These are phyloP conservation scores for Psilocybe subaeruginosa DNA, from an alignment of 768 basidiomycete species.

Conservation along the genomic window DNA sequence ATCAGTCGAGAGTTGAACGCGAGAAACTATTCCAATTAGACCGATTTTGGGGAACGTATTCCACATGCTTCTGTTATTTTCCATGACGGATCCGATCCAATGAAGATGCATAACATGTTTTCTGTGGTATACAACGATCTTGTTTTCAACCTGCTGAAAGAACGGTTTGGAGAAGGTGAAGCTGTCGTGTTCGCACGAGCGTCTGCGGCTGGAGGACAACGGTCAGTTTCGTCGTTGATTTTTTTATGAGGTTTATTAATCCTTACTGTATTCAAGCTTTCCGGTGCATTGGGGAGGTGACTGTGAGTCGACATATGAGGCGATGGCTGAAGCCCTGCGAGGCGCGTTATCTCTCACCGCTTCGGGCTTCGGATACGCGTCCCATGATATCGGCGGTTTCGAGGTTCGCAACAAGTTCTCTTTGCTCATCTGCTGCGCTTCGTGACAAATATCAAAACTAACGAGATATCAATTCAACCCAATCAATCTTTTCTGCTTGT, in stretches of 20 bases:
- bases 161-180: constrained; percentile 62
- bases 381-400: constrained; percentile 80
- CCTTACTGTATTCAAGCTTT: constrained; percentile 27
- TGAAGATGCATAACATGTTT: constrained; percentile 75
- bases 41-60: constrained; percentile 79
- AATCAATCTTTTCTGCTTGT: background rate
- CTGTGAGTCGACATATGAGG: constrained; percentile 77
- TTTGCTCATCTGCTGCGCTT: background rate
- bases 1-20: background rate
- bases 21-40: constrained; percentile 36
- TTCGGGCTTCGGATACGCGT: constrained; percentile 74
- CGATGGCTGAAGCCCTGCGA: constrained; percentile 76
- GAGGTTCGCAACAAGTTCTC: constrained; percentile 44
- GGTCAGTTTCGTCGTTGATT: constrained; percentile 31
- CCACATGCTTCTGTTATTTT: constrained; percentile 66
- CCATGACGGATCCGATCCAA: constrained; percentile 70
- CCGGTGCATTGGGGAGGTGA: constrained; percentile 72
- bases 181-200: constrained; percentile 74
- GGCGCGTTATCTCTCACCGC: constrained; percentile 66
- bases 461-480: background rate
- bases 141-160: constrained; percentile 64
- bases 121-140: constrained; percentile 70
- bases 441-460: background rate
- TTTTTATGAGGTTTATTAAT: background rate
- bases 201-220: constrained; percentile 70